Percentiles rank a stretch among this genome's conserved stretches.
Evolutionary conservation across 2,329 filamentous ascomycete genomes (phyloP).

Genomic region (Zarea fungicola): DNA sequence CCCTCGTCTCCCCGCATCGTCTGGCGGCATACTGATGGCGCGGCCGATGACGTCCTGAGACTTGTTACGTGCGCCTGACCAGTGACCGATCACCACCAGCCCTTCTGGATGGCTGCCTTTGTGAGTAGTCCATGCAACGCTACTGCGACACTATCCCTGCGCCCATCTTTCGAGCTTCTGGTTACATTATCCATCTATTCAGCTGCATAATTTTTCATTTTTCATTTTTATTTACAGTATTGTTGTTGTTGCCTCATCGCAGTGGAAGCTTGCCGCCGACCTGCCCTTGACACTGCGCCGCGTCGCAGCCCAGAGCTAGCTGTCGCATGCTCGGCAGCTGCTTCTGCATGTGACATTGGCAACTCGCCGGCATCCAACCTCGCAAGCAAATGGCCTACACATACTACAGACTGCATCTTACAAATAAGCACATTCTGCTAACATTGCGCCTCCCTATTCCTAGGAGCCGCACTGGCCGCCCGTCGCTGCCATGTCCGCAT

Average conservation of each 20-base stretch:
- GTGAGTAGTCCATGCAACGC: slow-evolving; percentile 9
- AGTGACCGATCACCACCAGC: slow-evolving; percentile 10
- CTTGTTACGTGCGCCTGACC: slow-evolving; percentile 10
- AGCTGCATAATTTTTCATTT: too few species aligned
- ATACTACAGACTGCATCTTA: not conserved
- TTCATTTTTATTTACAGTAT: not conserved
- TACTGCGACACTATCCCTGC: not conserved
- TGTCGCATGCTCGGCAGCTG: not conserved
- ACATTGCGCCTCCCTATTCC: not conserved
- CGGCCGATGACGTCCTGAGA: slow-evolving; percentile 13
- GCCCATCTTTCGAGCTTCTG: not conserved
- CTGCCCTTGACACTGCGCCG: not conserved
- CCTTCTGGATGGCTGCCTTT: slow-evolving; percentile 14
- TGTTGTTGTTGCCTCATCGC: too few species aligned
- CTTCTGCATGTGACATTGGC: not conserved
- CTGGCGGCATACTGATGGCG: slow-evolving; percentile 2
- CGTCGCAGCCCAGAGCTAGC: slow-evolving; percentile 4
- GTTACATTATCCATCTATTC: not conserved
- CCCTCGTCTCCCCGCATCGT: not conserved
- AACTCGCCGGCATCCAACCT: not conserved
- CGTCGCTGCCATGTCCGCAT: slow-evolving; percentile 17
- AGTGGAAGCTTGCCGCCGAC: not conserved
- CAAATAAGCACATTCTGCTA: not conserved
- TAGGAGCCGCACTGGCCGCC: slow-evolving; percentile 12
- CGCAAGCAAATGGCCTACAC: not conserved